These are phyloP conservation scores for Aspergillus ellipticus DNA, from an alignment of 495 filamentous ascomycete species.

Conservation along the genomic window DNA sequence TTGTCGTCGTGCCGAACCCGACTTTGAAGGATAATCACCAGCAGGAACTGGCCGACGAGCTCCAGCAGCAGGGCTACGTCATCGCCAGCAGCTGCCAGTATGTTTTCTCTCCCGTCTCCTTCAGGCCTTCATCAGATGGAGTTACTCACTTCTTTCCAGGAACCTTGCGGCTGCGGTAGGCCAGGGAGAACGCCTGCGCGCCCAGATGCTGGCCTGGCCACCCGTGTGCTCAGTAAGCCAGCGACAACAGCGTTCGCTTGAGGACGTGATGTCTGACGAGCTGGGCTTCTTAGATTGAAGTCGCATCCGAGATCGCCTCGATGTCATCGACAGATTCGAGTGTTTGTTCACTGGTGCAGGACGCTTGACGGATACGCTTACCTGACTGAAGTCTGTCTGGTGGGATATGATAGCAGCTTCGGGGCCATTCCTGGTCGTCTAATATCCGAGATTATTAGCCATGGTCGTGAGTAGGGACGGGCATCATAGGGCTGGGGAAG, in stretches of 20 bases:
- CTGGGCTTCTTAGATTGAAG: constrained; percentile 54
- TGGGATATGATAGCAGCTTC: too few relatives aligned
- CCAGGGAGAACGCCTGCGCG: constrained; percentile 39
- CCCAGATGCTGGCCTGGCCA: constrained; percentile 43
- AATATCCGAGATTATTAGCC: too few relatives aligned
- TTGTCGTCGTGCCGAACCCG: constrained; percentile 85
- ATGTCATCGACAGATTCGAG: not conserved
- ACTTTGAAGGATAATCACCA: constrained; percentile 88
- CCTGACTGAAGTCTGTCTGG: too few relatives aligned
- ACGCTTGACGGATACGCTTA: too few relatives aligned
- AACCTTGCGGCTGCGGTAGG: constrained; percentile 42
- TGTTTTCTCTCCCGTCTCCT: not conserved
- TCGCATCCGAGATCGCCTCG: not conserved
- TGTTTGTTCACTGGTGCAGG: too few relatives aligned
- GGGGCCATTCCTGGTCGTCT: too few relatives aligned
- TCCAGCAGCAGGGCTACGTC: constrained; percentile 66
- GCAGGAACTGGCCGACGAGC: constrained; percentile 71
- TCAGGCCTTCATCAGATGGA: not conserved
- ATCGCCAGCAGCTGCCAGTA: constrained; percentile 48
- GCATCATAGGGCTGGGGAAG: too few relatives aligned
- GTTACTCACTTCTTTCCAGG: constrained; percentile 25
- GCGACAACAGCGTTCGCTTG: constrained; percentile 34
- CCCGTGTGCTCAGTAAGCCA: constrained; percentile 40
- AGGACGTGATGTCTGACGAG: constrained; percentile 53
- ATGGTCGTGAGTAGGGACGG: too few relatives aligned